Base-by-base conservation (phyloP, 345 rosid genomes). In the Kandelia obovata region DNA sequence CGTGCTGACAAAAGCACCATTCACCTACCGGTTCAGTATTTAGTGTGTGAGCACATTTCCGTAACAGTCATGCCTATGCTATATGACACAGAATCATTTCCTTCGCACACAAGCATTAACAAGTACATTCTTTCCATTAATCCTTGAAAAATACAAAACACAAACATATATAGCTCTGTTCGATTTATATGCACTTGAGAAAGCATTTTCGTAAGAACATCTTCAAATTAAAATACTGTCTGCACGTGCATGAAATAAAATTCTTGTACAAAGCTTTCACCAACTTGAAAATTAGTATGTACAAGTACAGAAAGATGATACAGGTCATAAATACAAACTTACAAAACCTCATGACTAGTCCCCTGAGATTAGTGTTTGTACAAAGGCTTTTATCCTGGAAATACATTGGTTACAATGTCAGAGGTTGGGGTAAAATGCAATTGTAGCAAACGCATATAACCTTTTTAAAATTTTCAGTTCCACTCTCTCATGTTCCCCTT, bases 291-390 rank as follows among this genome's bases (percentile, higher is more conserved):
- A 61, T 58, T 64, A 1, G 39, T 51, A 65, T 59, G 37, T 65
- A 72, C 70, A 72, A 53, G 23, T 71, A 62, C 63, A 71, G n/a
- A 31, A 46, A 15, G 69, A 43, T 31, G 64, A 58, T 71, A 21
- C 57, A 64, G 39, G 17, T 71, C 34, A 39, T 23, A 52, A 34
- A 46, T 58, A 64, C 64, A 64, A 58, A 58, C 58, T 53, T 71
- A 13, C 49, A 64, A 32, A 66, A 55, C 26, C 16, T 17, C 8
- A 15, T 26, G 10, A 55, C 53, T 43, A 52, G 35, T 20, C 28
- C 58, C 67, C 37, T 31, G 61, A 35, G 37, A 68, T 70, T 70
- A 10, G 28, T 1, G 9, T 32, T 34, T 53, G 9, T 46, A 43
- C 49, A 43, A 43, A 43, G 30, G 32, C 52, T 30, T 63, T 37